A percentile compares a stretch with the other conserved stretches of the same genome.
These are phyloP conservation scores for Chaetomium tenue DNA, from an alignment of 495 filamentous ascomycete genomes.

Conservation along the genomic window DNA sequence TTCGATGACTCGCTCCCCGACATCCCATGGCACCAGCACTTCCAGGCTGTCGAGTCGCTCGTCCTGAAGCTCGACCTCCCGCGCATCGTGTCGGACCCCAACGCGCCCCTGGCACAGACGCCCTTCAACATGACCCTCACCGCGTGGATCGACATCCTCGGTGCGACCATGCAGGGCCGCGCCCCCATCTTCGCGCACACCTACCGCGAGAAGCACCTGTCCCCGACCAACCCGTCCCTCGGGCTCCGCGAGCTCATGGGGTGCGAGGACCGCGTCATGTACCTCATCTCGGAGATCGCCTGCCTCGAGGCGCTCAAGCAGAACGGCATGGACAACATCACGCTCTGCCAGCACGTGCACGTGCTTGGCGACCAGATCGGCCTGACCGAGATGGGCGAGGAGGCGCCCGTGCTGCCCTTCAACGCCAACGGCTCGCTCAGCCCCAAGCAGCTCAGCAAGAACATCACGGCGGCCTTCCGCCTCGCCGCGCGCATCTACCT, in stretches of 20 bases:
- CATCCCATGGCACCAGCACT: conserved; percentile 96
- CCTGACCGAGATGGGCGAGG: conserved; percentile 63
- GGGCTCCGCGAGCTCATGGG: conserved; percentile 94
- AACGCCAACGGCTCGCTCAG: conserved; percentile 70
- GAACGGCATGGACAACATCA: conserved; percentile 76
- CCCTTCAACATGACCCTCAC: conserved; percentile 95
- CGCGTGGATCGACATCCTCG: conserved; percentile 96
- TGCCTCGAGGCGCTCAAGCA: conserved; percentile 87
- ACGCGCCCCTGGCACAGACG: conserved; percentile 58
- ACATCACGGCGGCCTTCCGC: conserved; percentile 87
- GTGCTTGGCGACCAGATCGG: conserved; percentile 79
- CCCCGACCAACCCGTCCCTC: conserved; percentile 58
- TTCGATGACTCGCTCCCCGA: conserved; percentile 85
- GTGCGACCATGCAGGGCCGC: conserved; percentile 84
- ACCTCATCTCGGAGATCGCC: conserved; percentile 94
- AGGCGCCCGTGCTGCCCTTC: conserved; percentile 54
- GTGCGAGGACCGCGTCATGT: conserved; percentile 97
- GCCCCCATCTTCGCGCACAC: conserved; percentile 86
- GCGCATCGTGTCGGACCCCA: conserved; percentile 55
- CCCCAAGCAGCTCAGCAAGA: conserved; percentile 75
- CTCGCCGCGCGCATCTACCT: conserved; percentile 92
- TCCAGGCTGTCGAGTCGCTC: conserved; percentile 81
- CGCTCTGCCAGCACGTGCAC: conserved; percentile 80
- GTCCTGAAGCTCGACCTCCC: conserved; percentile 83
- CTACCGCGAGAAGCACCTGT: conserved; percentile 87